Base-by-base conservation (phyloP, 768 basidiomycete species). In the Termitomyces sp. region DNA sequence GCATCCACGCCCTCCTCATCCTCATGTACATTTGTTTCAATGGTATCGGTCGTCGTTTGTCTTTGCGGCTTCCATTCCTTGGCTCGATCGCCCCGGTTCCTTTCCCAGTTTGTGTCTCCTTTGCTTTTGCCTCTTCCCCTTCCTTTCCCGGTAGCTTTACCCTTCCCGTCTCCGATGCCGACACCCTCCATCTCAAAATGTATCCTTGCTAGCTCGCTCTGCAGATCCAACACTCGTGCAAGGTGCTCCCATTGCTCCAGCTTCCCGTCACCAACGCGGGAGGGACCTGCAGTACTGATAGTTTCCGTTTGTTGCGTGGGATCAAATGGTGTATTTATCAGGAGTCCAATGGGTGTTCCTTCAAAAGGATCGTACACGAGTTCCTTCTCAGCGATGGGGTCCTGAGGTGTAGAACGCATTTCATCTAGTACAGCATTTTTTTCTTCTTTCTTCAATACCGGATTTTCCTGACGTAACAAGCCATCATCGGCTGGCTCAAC, bases 151-250 rank as follows among this genome's bases (percentile, higher is more conserved):
- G 75, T 75, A 9, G 72, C 70, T 57, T 77, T 76, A 14, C 68
- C 57, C 58, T 68, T 68, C 11, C 60, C 66, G 38, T 68, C 65
- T 40, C 72, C 62, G 32, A 71, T 61, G 1, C 84, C 83, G 45
- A 87, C 77, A 40, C 80, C 80, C 67, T 92, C 90, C 87, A 92
- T 88, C 25, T 86, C 82, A 10, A 85, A 70, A 65, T 91, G 90
- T 80, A 89, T 82, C 60, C 73, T 75, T 5, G 89, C 84, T 34
- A 92, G 82, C 60, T 89, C 82, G 54, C 80, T 82, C 67, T 92
- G 89, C 31, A 92, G 69, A 37, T 85, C 85, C 59, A 89, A 68
- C n/a, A 92, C 85, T 43, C 77, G 78, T 19, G 82, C 82, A 16
- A 92, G 78, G 59, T 86, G 84, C 0, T 78, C 65, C 90, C 90